A percentile compares a stretch with the other conserved stretches of the same genome.
phyloP scores from a whole-genome alignment of 1,284 basidiomycete species.

The Stereum hirsutum region DNA sequence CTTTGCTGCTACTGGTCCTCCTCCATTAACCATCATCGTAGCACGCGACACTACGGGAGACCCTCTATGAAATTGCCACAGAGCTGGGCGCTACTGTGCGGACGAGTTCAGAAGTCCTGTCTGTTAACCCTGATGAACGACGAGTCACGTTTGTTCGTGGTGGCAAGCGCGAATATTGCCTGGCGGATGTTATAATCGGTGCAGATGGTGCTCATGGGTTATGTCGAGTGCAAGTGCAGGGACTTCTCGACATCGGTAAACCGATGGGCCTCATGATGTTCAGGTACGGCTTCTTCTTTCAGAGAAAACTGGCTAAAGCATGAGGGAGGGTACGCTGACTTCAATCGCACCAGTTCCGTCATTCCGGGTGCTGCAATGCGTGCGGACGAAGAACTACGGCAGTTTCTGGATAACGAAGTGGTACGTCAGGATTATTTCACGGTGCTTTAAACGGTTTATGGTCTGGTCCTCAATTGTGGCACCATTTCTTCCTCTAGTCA shows the following conservation, averaged over 20 bases:
- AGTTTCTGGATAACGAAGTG: slow-evolving; percentile 21
- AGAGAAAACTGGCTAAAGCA: neutral
- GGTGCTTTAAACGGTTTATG: too few species aligned
- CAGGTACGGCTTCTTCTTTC: slow-evolving; percentile 26
- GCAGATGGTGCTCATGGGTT: slow-evolving; percentile 45
- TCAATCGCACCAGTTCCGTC: slow-evolving; percentile 33
- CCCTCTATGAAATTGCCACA: slow-evolving; percentile 34
- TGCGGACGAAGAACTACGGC: slow-evolving; percentile 24
- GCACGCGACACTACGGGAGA: slow-evolving; percentile 29
- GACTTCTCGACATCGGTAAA: slow-evolving; percentile 15
- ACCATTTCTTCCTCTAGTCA: too few species aligned
- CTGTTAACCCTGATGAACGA: slow-evolving; percentile 24
- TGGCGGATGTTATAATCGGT: slow-evolving; percentile 55
- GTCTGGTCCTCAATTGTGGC: too few species aligned
- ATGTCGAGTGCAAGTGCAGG: slow-evolving; percentile 22
- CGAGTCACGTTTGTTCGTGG: slow-evolving; percentile 27
- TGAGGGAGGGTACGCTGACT: too few species aligned
- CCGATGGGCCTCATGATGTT: slow-evolving; percentile 26
- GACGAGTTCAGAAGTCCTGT: slow-evolving; percentile 28
- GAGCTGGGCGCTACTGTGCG: slow-evolving; percentile 33
- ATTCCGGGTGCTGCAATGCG: slow-evolving; percentile 31
- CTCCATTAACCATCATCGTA: slow-evolving; percentile 15
- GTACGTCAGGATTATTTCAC: too few species aligned
- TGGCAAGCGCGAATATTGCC: slow-evolving; percentile 33
- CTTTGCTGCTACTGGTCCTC: neutral